A percentile compares a stretch with the other conserved stretches of the same genome.
Evolutionary conservation across 805 yeast genomes (phyloP).

Genomic region (Metschnikowia cubensis): DNA sequence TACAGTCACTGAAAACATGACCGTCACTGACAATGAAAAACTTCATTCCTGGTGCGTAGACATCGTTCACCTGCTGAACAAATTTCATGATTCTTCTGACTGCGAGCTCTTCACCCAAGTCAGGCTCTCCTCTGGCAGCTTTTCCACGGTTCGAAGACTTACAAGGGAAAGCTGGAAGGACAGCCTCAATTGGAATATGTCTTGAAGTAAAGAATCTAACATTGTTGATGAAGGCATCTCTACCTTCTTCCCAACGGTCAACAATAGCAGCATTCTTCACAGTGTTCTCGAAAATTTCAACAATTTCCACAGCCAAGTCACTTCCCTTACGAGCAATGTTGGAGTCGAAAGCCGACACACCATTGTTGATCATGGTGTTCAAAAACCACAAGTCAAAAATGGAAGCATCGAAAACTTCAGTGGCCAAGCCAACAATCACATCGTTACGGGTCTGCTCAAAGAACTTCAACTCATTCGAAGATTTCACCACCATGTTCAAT

Average conservation of each 20-base stretch:
- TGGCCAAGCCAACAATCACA: constrained; percentile 26
- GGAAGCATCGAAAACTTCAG: constrained; percentile 21
- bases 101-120: constrained; percentile 46
- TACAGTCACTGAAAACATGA: constrained; percentile 61
- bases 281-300: constrained; percentile 42
- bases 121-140: constrained; percentile 48
- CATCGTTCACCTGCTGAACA: constrained; percentile 22
- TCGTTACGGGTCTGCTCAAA: constrained; percentile 22
- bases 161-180: constrained; percentile 63
- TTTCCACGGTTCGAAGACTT: constrained; percentile 55
- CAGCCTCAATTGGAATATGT: constrained; percentile 47
- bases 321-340: not conserved
- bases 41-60: constrained; percentile 55
- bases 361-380: constrained; percentile 22
- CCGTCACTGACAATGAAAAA: constrained; percentile 61
- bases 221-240: constrained; percentile 38
- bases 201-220: constrained; percentile 48
- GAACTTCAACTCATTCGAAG: constrained; percentile 8
- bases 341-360: constrained; percentile 12
- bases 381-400: constrained; percentile 34
- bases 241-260: constrained; percentile 48
- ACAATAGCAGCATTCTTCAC: constrained; percentile 44
- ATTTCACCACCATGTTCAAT: constrained; percentile 4
- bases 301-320: constrained; percentile 19
- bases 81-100: constrained; percentile 29